Evolutionary conservation across 805 yeast species (phyloP).

Genomic region (Ogataea methylovora): DNA sequence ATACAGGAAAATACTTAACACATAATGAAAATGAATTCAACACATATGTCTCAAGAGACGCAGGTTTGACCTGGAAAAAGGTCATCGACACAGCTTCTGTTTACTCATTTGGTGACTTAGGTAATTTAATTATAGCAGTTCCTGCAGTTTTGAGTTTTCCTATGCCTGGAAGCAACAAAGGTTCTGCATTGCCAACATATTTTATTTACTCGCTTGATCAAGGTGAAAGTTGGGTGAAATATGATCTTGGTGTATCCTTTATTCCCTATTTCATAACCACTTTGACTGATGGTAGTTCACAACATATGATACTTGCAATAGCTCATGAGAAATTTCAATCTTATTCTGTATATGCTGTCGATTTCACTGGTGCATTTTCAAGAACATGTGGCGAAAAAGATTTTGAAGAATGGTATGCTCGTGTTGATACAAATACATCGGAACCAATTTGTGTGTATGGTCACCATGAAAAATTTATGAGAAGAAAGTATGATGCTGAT

Average conservation of each 20-base stretch:
- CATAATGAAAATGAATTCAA: conserved; percentile 6
- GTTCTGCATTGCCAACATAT: conserved; percentile 5
- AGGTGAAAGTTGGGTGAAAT: conserved; percentile 57
- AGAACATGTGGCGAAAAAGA: conserved; percentile 41
- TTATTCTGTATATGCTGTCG: conserved; percentile 32
- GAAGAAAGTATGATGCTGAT: conserved; percentile 58
- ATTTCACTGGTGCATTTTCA: conserved; percentile 49
- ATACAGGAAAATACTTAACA: conserved; percentile 56
- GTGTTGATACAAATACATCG: conserved; percentile 26
- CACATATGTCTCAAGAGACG: conserved; percentile 67
- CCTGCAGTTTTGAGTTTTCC: no score
- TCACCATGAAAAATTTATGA: conserved; percentile 48
- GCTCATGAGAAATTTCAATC: conserved; percentile 8
- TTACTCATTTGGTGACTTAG: conserved; percentile 68
- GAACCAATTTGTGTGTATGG: conserved; percentile 58
- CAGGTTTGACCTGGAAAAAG: conserved; percentile 65
- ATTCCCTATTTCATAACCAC: conserved; percentile 26
- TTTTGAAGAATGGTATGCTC: conserved; percentile 58
- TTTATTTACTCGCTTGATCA: conserved; percentile 58
- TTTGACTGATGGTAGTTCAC: conserved; percentile 65
- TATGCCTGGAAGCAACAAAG: no score
- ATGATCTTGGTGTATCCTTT: conserved; percentile 33
- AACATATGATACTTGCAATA: conserved; percentile 41
- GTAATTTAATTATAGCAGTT: conserved; percentile 67
- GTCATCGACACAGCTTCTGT: conserved; percentile 45